Percentiles rank a stretch among this genome's conserved stretches.
These are phyloP conservation scores for Vaccinium darrowii DNA, from an alignment of 148 eudicot species.

Conservation along the genomic window DNA sequence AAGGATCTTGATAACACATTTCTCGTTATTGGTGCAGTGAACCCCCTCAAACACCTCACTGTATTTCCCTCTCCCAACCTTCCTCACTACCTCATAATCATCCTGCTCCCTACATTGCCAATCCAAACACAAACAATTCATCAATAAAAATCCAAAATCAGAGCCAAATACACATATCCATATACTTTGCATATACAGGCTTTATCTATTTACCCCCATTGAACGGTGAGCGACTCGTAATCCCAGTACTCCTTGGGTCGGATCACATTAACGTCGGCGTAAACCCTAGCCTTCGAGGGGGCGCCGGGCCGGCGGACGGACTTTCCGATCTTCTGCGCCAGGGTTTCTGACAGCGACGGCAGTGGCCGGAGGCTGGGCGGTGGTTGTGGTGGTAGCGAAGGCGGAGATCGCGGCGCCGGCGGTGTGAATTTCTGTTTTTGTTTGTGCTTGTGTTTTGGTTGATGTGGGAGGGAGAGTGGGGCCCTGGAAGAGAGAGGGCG, in stretches of 20 bases:
- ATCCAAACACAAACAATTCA: slow-evolving; percentile 7
- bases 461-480: slow-evolving; percentile 18
- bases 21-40: slow-evolving; percentile 69
- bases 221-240: slow-evolving; percentile 84
- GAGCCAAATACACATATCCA: background rate
- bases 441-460: background rate
- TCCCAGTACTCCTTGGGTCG: slow-evolving; percentile 93
- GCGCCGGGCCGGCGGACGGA: slow-evolving; percentile 88
- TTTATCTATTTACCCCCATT: slow-evolving; percentile 68
- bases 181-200: background rate
- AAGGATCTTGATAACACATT: slow-evolving; percentile 90
- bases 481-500: slow-evolving; percentile 32
- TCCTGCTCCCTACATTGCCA: slow-evolving; percentile 68
- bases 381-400: slow-evolving; percentile 12
- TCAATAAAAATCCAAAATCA: background rate
- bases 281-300: slow-evolving; percentile 85
- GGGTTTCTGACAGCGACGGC: slow-evolving; percentile 39
- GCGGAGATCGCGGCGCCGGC: slow-evolving; percentile 13
- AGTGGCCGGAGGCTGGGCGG: slow-evolving; percentile 25
- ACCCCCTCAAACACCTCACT: slow-evolving; percentile 94
- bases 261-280: slow-evolving; percentile 71
- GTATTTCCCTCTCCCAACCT: slow-evolving; percentile 93
- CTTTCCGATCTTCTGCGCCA: slow-evolving; percentile 90
- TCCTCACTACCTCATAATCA: slow-evolving; percentile 95
- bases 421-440: slow-evolving; percentile 2